Conservation (phyloP, 1,139 yeast species). For the Pichiaceae sp. region DNA sequence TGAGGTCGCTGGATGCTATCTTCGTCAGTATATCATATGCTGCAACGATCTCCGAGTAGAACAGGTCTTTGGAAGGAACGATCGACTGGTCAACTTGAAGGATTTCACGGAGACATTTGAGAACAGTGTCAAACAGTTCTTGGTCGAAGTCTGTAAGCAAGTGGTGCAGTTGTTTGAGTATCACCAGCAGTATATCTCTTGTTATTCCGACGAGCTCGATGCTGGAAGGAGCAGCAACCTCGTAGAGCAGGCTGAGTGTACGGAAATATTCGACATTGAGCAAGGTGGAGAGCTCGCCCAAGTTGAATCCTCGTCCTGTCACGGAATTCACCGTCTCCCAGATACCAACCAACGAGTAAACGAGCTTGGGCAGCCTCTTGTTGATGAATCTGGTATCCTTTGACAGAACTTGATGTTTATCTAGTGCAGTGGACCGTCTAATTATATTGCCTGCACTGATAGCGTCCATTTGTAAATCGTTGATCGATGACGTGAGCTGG, state of each 20-base stretch:
- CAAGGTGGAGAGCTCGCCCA: conserved; percentile 49
- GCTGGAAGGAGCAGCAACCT: conserved; percentile 49
- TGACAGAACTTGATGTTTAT: conserved; percentile 18
- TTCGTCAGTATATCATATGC: background rate
- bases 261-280: conserved; percentile 51
- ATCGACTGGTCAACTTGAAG: conserved; percentile 1
- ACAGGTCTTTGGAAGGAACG: background rate
- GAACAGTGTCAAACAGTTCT: conserved; percentile 2
- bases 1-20: background rate
- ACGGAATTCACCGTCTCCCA: conserved; percentile 37
- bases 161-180: conserved; percentile 5
- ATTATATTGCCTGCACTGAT: conserved; percentile 48
- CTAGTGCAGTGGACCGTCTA: conserved; percentile 37
- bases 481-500: conserved; percentile 1
- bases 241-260: conserved; percentile 47
- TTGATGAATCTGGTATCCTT: conserved; percentile 31
- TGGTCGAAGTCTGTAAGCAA: background rate
- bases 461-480: background rate
- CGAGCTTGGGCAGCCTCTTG: conserved; percentile 35
- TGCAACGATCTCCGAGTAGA: background rate
- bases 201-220: conserved; percentile 48
- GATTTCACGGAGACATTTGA: conserved; percentile 3
- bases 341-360: conserved; percentile 46
- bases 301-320: conserved; percentile 27
- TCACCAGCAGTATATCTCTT: conserved; percentile 38